phyloP scores from a whole-genome alignment of 352 stramenopile species.

The Thalassiosira livingstoniorum region DNA sequence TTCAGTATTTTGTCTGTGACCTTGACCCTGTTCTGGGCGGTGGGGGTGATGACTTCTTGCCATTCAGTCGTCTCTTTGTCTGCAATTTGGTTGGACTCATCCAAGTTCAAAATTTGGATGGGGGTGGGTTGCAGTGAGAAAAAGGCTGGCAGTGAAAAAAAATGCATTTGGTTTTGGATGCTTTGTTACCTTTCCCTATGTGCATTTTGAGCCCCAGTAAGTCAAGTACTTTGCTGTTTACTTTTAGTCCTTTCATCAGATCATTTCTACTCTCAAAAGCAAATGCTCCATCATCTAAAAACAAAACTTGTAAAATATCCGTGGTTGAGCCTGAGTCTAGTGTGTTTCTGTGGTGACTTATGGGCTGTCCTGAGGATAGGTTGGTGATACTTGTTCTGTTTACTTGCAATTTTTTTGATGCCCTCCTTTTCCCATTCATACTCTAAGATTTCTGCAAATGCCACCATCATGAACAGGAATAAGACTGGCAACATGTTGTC shows the following conservation, averaged over 20 bases:
- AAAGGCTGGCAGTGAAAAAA: too few species aligned
- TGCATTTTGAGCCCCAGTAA: conserved; percentile 10
- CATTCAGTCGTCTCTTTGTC: too few species aligned
- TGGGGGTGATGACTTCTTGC: too few species aligned
- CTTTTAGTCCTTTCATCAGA: not conserved
- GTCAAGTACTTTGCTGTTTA: conserved; percentile 1
- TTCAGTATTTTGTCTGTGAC: too few species aligned
- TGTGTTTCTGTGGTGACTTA: conserved; percentile 5
- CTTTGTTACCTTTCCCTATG: not conserved
- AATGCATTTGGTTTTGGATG: too few species aligned
- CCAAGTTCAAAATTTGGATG: too few species aligned
- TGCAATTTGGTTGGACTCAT: too few species aligned
- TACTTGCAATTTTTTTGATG: conserved; percentile 16
- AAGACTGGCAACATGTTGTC: conserved; percentile 26
- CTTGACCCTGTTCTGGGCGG: too few species aligned
- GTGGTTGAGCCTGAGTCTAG: not conserved
- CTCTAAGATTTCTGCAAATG: conserved; percentile 27
- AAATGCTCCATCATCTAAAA: conserved; percentile 15
- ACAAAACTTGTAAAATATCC: conserved; percentile 4
- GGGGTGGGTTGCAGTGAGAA: too few species aligned
- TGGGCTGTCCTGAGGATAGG: not conserved
- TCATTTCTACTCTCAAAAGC: not conserved
- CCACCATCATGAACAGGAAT: conserved; percentile 35
- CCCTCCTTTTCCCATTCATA: conserved; percentile 3
- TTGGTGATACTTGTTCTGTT: not conserved